Conservation (phyloP, 2,329 filamentous ascomycete species). For the Fusarium sp. region DNA sequence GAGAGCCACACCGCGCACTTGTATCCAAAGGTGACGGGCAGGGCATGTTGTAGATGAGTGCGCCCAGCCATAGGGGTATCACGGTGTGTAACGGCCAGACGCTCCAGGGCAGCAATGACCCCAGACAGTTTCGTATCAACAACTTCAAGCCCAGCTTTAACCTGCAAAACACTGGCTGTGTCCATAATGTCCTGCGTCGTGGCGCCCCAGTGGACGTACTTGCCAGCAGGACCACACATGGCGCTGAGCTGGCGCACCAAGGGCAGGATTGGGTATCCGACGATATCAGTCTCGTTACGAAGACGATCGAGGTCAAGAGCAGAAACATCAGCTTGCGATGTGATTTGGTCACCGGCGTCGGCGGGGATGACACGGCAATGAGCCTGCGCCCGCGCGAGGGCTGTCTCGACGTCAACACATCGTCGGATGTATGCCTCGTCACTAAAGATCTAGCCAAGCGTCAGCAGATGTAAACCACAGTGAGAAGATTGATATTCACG, state of each 20-base stretch:
- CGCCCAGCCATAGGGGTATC: constrained; percentile 68
- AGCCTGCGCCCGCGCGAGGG: constrained; percentile 63
- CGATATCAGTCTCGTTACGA: constrained; percentile 64
- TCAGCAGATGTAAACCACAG: neutral
- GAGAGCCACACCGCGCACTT: constrained; percentile 68
- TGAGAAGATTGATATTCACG: constrained; percentile 30
- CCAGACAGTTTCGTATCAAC: constrained; percentile 58
- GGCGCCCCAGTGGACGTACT: constrained; percentile 68
- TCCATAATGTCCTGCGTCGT: constrained; percentile 72
- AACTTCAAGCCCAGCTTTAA: constrained; percentile 61
- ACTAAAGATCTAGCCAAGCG: constrained; percentile 49
- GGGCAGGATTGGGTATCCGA: constrained; percentile 65
- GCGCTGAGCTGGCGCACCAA: constrained; percentile 58
- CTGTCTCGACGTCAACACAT: constrained; percentile 63
- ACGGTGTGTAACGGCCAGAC: constrained; percentile 57
- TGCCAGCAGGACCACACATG: constrained; percentile 26
- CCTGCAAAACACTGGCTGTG: constrained; percentile 63
- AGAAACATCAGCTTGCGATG: constrained; percentile 43
- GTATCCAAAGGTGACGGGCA: constrained; percentile 68
- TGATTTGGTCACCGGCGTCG: constrained; percentile 51
- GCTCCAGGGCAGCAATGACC: constrained; percentile 56
- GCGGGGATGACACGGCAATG: constrained; percentile 59
- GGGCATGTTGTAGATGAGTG: constrained; percentile 68
- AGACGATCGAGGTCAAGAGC: constrained; percentile 45
- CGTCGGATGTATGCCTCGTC: constrained; percentile 61